Percentiles rank a stretch among this genome's conserved stretches.
Conservation (phyloP, 768 basidiomycete species). For the Termitomyces sp. region DNA sequence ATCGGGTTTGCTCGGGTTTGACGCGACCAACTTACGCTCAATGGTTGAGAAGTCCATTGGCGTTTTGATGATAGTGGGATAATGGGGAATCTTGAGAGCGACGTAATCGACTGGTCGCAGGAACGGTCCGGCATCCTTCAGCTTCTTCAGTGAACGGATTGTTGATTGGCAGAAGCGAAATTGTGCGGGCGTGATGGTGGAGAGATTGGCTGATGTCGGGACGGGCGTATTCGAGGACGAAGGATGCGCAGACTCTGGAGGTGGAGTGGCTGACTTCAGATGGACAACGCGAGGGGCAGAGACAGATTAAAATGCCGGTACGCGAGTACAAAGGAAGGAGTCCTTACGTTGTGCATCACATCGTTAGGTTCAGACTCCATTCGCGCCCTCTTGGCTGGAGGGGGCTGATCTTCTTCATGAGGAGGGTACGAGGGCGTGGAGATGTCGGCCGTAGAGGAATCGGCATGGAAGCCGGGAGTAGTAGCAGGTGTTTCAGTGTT, state of each 20-base stretch:
- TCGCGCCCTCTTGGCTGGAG: slow-evolving; percentile 80
- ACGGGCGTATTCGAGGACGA: slow-evolving; percentile 32
- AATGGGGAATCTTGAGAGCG: slow-evolving; percentile 82
- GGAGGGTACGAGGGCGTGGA: slow-evolving; percentile 28
- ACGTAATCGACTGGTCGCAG: slow-evolving; percentile 84
- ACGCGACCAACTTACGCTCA: slow-evolving; percentile 78
- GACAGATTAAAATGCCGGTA: slow-evolving; percentile 48
- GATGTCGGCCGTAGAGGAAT: slow-evolving; percentile 33
- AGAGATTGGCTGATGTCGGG: slow-evolving; percentile 23
- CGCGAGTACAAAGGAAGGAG: slow-evolving; percentile 38
- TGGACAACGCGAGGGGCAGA: slow-evolving; percentile 19
- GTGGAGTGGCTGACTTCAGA: slow-evolving; percentile 71
- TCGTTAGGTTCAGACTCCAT: slow-evolving; percentile 73
- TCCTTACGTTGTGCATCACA: slow-evolving; percentile 70
- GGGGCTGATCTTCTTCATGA: slow-evolving; percentile 59
- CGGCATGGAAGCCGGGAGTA: slow-evolving; percentile 31
- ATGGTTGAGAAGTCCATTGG: slow-evolving; percentile 96
- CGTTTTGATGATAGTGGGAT: slow-evolving; percentile 75
- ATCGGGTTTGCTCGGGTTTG: slow-evolving; percentile 77
- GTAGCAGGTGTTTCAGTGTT: slow-evolving; percentile 30
- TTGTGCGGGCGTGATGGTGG: slow-evolving; percentile 62
- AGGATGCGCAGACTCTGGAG: slow-evolving; percentile 49
- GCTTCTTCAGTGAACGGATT: slow-evolving; percentile 78
- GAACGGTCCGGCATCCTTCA: slow-evolving; percentile 81
- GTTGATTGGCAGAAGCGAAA: slow-evolving; percentile 76